These are phyloP conservation scores for Neltuma alba DNA, from an alignment of 306 rosid genomes.

Conservation along the genomic window DNA sequence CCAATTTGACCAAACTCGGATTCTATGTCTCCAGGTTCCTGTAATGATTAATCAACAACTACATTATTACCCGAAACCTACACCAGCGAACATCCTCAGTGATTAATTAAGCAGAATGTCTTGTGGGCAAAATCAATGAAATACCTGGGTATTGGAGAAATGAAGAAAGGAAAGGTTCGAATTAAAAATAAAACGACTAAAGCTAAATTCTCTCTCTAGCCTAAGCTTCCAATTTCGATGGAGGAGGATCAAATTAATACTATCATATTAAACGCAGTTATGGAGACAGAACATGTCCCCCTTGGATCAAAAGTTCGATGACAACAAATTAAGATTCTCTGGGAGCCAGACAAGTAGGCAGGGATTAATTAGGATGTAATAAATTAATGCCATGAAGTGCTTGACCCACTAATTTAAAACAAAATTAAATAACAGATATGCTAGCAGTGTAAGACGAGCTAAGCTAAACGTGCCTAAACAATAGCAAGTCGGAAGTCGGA, in stretches of 20 bases:
- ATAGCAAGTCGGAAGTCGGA: background rate
- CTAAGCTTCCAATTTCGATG: background rate
- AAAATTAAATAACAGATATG: background rate
- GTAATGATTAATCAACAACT: background rate
- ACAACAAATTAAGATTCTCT: background rate
- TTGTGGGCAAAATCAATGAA: too few species aligned
- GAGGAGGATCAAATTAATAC: background rate
- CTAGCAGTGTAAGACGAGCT: background rate
- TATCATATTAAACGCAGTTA: background rate
- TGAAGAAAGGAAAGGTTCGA: too few species aligned
- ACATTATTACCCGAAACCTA: background rate
- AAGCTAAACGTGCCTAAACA: background rate
- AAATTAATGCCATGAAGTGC: background rate
- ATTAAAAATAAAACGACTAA: background rate
- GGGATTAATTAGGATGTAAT: background rate
- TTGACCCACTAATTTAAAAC: background rate
- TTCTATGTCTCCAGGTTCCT: slow-evolving; percentile 84
- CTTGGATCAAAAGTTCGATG: background rate
- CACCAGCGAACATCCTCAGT: background rate
- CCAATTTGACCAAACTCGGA: slow-evolving; percentile 72
- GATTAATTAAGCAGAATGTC: too few species aligned
- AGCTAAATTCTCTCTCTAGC: background rate
- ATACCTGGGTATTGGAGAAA: too few species aligned
- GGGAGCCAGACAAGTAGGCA: background rate
- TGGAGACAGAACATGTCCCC: background rate